Evolutionary conservation across 495 filamentous ascomycete genomes (phyloP), one percentile per base, ranked within the genome.

Genomic region (Podospora tetraspora): DNA sequence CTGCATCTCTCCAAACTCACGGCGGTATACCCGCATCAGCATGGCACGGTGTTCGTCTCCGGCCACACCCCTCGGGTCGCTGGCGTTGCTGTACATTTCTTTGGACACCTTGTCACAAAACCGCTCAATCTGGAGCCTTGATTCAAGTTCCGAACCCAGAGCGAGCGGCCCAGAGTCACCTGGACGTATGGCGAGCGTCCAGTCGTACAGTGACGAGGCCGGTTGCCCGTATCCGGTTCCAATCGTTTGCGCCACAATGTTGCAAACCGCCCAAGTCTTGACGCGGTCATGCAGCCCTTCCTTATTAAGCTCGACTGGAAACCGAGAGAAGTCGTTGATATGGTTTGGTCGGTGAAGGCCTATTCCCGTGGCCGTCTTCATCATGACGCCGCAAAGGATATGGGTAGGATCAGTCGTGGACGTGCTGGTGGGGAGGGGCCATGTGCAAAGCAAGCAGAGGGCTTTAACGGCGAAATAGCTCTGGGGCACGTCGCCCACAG

Each of bases 381-480:
- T 91, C 93, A 97, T 94, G 72, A 95, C 85, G 29, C 93, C 93
- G 72, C 90, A 89, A 12, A 96, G 82, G 80, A 96, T 96, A 73
- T 96, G 94, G 0, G 93, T 97, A 2, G 92, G 92, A 76, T 97
- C 93, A 8, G 87, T 87, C 5, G 91, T 91, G 8, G 92, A 96
- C 23, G 90, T 94, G 76, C 90, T 94, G 3, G 89, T 92, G 5
- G 93, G 93, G 24, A 96, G 84, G 12, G 93, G 93, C 93, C 93
- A 97, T 9, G 91, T 90, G 79, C 93, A 97, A 56, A 97, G 82
- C 27, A 97, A 76, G 77, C 91, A 94, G 56, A 97, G 84, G 9
- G 93, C 93, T 79, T 96, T 96, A 70, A 96, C 91, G n/a, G 94
- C 89, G 75, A 90, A 90, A 73, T 96, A 93, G 73, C 85, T 95